Base-by-base conservation (phyloP, 345 rosid genomes). In the Geranium brycei region DNA sequence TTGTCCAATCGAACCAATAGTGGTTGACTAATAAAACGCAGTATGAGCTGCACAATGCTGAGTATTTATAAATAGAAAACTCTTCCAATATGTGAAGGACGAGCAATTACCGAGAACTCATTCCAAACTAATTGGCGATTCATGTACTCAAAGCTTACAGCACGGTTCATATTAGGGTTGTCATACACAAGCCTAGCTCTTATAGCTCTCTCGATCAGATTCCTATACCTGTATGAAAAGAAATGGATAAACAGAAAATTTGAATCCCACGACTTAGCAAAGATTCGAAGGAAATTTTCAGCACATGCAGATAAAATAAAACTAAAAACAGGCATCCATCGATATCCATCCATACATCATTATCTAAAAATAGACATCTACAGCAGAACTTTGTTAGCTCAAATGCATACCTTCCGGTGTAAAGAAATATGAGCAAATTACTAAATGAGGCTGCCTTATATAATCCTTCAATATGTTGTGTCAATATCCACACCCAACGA, bases 91-190 rank as follows among this genome's bases (percentile, higher is more conserved):
- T 23, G 2, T 23, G 60, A 47, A 41, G 59, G 74, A 60, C 72
- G 67, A 69, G 60, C 62, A 73, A 71, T 78, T 88, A 91, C 97
- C 82, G 92, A 93, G 71, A 93, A 93, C 75, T 93, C 97, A 75
- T 93, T 93, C 99, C 97, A 93, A 76, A 95, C 97, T 68, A 95
- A 80, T 69, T 91, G 97, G 56, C 93, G 89, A 75, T 95, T 88
- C 97, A 91, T 88, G 82, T 95, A 91, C 87, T 95, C 96, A 57
- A 95, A 95, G 85, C 97, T 95, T 70, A 95, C 95, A 30, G 96
- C 91, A 69, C 95, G 82, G 70, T 91, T 95, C 97, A 95, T 95
- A 68, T 95, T 82, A 68, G 96, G 97, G 68, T 72, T 81, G 69
- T 82, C 92, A 62, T 95, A 88, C 51, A 95, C 97, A 68, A 95